A percentile compares a stretch with the other conserved stretches of the same genome.
Evolutionary conservation across 1,139 yeast genomes (phyloP).

Genomic region (Yamadazyma buinensis): DNA sequence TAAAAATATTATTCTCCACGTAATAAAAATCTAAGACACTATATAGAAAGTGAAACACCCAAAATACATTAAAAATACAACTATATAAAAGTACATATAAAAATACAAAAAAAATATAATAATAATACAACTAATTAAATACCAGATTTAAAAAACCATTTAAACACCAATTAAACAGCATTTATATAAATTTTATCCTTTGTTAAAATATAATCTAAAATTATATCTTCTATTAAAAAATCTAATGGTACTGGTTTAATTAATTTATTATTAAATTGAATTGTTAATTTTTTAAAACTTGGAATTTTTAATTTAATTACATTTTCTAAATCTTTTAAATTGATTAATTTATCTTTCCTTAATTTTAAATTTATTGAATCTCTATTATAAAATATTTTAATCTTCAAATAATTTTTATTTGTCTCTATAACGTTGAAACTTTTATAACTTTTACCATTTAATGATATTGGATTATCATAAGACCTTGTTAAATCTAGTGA

Average conservation of each 20-base stretch:
- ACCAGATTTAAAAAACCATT: neutral
- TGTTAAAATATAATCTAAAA: slow-evolving; percentile 25
- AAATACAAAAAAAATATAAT: too few relatives aligned
- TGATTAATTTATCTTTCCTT: slow-evolving; percentile 23
- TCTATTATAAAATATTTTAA: slow-evolving; percentile 17
- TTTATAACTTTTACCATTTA: slow-evolving; percentile 1
- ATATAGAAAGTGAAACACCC: too few relatives aligned
- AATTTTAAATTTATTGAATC: slow-evolving; percentile 19
- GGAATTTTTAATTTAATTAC: slow-evolving; percentile 21
- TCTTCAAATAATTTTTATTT: slow-evolving; percentile 12
- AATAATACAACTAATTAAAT: too few relatives aligned
- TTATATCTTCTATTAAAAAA: slow-evolving; percentile 15
- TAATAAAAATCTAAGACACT: too few relatives aligned
- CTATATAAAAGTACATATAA: too few relatives aligned
- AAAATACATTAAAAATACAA: too few relatives aligned
- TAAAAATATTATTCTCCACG: too few relatives aligned
- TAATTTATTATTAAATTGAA: slow-evolving; percentile 22
- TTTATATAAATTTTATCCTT: slow-evolving; percentile 25
- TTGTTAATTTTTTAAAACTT: slow-evolving; percentile 17
- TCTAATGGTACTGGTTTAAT: slow-evolving; percentile 26
- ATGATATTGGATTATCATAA: neutral
- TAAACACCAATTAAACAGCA: slow-evolving; percentile 7
- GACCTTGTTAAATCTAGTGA: too few relatives aligned
- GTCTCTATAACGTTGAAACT: slow-evolving; percentile 2
- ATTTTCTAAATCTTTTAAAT: slow-evolving; percentile 23